phyloP scores from a whole-genome alignment of 768 basidiomycete species.

The Kondoa malvinella region DNA sequence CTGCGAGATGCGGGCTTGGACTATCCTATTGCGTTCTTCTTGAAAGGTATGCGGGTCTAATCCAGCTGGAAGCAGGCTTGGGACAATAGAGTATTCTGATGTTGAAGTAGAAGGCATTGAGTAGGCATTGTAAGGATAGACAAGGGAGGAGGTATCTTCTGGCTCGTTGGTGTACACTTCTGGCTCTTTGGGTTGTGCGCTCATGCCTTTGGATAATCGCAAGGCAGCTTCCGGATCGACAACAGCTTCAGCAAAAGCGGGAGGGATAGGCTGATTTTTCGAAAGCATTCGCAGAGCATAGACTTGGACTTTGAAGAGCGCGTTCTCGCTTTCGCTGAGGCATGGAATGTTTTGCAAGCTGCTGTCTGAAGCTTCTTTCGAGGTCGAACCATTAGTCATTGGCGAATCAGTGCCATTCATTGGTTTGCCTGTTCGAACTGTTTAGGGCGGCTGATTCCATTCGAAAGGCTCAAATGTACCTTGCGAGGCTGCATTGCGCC shows the following conservation, averaged over 20 bases:
- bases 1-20: slow-evolving; percentile 75
- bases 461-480: background rate
- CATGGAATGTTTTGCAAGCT: background rate
- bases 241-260: slow-evolving; percentile 18
- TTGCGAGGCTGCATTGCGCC: background rate
- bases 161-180: background rate
- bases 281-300: slow-evolving; percentile 25
- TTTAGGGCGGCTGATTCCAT: background rate
- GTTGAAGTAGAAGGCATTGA: background rate
- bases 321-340: background rate
- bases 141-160: background rate
- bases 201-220: background rate
- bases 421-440: background rate
- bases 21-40: slow-evolving; percentile 76
- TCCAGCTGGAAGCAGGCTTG: slow-evolving; percentile 74
- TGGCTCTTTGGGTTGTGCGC: background rate
- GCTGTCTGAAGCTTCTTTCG: background rate
- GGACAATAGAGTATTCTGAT: slow-evolving; percentile 39
- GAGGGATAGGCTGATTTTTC: slow-evolving; percentile 25
- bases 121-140: slow-evolving; percentile 7
- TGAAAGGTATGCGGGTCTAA: slow-evolving; percentile 81
- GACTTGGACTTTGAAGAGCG: slow-evolving; percentile 24
- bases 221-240: slow-evolving; percentile 11
- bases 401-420: background rate
- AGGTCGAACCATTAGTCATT: background rate